These are phyloP conservation scores for Acacia melanoxylon DNA, from an alignment of 306 rosid genomes.

Conservation along the genomic window DNA sequence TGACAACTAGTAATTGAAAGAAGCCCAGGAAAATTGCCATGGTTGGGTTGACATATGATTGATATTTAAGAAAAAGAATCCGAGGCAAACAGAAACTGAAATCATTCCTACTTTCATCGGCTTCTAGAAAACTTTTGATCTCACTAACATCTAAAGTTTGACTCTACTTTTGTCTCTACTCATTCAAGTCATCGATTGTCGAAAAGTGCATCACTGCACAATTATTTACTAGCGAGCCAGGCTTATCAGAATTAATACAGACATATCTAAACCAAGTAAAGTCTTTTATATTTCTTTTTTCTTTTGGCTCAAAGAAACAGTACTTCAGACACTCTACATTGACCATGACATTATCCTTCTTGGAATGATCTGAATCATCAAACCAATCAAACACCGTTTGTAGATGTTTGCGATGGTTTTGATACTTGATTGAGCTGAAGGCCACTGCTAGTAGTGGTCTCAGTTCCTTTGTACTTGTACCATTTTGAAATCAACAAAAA, in stretches of 20 bases:
- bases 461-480: conserved; percentile 60
- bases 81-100: not conserved
- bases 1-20: not conserved
- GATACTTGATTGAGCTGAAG: conserved; percentile 35
- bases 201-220: not conserved
- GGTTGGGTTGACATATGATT: not conserved
- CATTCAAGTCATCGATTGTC: not conserved
- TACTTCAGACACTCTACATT: not conserved
- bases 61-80: not conserved
- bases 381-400: conserved; percentile 31
- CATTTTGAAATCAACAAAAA: conserved; percentile 62
- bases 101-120: not conserved
- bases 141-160: not conserved
- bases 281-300: not conserved
- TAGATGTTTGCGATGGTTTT: conserved; percentile 29
- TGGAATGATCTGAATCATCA: not conserved
- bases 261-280: not conserved
- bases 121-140: conserved; percentile 38
- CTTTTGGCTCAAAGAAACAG: not conserved
- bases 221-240: not conserved
- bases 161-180: not conserved
- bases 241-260: not conserved
- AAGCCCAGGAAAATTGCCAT: not conserved
- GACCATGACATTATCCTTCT: not conserved
- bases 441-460: conserved; percentile 3